Evolutionary conservation across 176 grass and related monocot species (phyloP).

Genomic region (Oryza glumipatula): DNA sequence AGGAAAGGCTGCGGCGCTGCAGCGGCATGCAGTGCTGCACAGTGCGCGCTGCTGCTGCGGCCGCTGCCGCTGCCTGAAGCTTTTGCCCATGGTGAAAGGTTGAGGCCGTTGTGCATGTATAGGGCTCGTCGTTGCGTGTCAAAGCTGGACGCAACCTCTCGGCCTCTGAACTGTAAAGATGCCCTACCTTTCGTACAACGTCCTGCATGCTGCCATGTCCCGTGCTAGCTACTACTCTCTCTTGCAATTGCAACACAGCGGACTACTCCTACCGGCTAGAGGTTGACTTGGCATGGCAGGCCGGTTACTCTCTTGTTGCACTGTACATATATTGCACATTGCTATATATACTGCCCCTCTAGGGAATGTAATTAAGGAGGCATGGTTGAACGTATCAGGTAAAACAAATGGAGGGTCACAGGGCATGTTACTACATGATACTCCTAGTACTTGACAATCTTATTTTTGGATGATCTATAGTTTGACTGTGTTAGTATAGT

Average conservation of each 20-base stretch:
- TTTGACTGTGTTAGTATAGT: not conserved
- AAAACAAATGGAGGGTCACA: not conserved
- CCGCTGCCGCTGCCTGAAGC: not conserved
- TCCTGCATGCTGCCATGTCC: conserved; percentile 15
- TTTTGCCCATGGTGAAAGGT: conserved; percentile 34
- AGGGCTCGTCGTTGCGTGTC: conserved; percentile 34
- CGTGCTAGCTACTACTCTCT: not conserved
- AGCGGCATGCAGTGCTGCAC: conserved; percentile 39
- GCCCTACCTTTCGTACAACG: conserved; percentile 34
- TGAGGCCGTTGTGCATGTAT: conserved; percentile 35
- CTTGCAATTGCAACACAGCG: not conserved
- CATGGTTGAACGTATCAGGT: not conserved
- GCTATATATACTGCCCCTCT: not conserved
- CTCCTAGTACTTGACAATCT: no score
- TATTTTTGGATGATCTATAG: no score
- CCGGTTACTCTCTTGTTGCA: not conserved
- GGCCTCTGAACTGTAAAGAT: conserved; percentile 44
- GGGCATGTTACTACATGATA: no score
- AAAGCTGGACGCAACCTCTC: conserved; percentile 50
- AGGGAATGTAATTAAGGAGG: not conserved
- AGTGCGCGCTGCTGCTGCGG: not conserved
- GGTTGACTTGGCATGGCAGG: not conserved
- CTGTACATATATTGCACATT: not conserved
- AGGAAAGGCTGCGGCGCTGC: conserved; percentile 51
- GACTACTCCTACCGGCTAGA: not conserved